Base-by-base conservation (phyloP, 495 filamentous ascomycete species). In the Hypoxylon rickii region DNA sequence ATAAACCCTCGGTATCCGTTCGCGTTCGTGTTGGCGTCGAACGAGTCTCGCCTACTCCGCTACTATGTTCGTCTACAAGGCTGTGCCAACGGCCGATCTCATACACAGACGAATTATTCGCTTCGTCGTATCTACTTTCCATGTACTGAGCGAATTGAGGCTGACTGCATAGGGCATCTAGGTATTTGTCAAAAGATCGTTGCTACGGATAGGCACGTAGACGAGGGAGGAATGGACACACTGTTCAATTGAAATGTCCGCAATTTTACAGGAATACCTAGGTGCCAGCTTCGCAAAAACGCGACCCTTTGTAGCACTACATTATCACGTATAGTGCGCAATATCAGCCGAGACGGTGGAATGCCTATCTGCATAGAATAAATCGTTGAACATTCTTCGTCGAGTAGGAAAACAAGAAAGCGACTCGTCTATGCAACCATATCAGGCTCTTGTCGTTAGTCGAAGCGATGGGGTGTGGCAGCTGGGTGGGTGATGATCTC, bases 11-110 rank as follows among this genome's bases (percentile, higher is more conserved):
- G 17, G 36, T 31, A 24, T 31, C 46, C 31, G 36, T 31, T 51
- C 51, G 31, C 16, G 20, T 43, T 31, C 12, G 31, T 34, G 33
- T 53, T 18, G 15, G 46, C 20, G 55, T 57, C 47, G 48, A 53
- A 57, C 52, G 21, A 62, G 51, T 15, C 31, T 62, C 58, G 58
- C 52, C 51, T 62, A 62, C 46, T 62, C 58, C 58, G 58, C 36
- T 32, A 13, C 38, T 24, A 37, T 47, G 3, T 43, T 48, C 43
- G 47, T 47, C 52, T 13, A 53, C 41, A 21, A 32, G 58, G 51
- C 51, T 61, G 31, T 52, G 51, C 13, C n/a, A 10, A 61, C 38
- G 40, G 41, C 24, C 46, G 39, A 52, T 34, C 47, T 42, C 37
- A 52, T 33, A 18, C 36, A 22, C 40, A 20, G 39, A 32, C 38